Base-by-base conservation (phyloP, 2,329 filamentous ascomycete species). In the Aspergillus proliferans region DNA sequence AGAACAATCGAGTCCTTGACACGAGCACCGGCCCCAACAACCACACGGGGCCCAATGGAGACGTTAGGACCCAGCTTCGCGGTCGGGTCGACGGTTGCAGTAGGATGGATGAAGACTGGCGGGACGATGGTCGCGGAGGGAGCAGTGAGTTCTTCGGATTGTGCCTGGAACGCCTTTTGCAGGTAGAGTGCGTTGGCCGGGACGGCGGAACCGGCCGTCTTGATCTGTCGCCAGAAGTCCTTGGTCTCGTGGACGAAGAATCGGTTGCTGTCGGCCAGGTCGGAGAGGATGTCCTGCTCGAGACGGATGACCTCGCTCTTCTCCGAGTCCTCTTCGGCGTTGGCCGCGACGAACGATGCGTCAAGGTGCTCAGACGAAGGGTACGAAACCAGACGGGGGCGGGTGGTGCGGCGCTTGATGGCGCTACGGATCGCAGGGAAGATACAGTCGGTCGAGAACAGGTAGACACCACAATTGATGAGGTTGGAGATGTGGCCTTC, bases 181-280 rank as follows among this genome's bases (percentile, higher is more conserved):
- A 98, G 83, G 74, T 98, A 98, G 30, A 98, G 81, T 12, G 93
- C 93, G 65, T 97, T 97, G 55, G 93, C 93, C 14, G 93, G 93
- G 24, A 98, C 90, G 45, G 93, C 93, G 5, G 92, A 97, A 52
- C 93, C 93, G 52, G 93, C 93, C 1, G 93, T 96, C 82, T 98
- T 98, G 81, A 98, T 97, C 78, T 98, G 93, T 61, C 93, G 89
- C 93, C 93, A 98, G 73, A 98, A 98, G 71, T 97, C 93, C 76
- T 94, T 95, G 58, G 92, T 97, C 77, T 98, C 93, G 70, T 95
- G 87, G 28, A 97, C 93, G 73, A 90, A 97, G 78, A 98, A 98
- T 71, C 93, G 88, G 75, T 95, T 93, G 81, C 83, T 95, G 73
- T 97, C 93, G 53, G 93, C 92, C 64, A 97, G 84, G 65, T 97